phyloP scores from a whole-genome alignment of 2,329 filamentous ascomycete species.

The Stenocarpella maydis region DNA sequence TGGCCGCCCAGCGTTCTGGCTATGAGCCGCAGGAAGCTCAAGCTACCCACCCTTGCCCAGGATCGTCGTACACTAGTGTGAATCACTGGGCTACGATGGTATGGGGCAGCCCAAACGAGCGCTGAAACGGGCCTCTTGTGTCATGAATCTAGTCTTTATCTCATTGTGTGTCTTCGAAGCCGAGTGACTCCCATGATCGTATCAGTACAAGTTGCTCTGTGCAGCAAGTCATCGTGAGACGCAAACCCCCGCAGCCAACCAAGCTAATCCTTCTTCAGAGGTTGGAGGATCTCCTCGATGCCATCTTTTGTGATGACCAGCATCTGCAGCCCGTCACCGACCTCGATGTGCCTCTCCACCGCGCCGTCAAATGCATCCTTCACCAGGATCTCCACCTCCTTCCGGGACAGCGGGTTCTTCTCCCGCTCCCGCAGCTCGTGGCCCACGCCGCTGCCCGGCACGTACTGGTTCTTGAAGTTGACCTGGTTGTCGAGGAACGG shows the following conservation, averaged over 20 bases:
- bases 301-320: conserved; percentile 89
- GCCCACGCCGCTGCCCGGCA: conserved; percentile 84
- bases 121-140: background rate
- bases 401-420: conserved; percentile 73
- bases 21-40: background rate
- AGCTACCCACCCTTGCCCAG: background rate
- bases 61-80: no score
- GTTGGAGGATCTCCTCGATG: conserved; percentile 83
- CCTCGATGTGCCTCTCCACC: conserved; percentile 98
- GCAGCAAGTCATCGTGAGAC: background rate
- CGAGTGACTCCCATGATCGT: conserved; percentile 34
- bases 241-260: conserved; percentile 44
- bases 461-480: conserved; percentile 99
- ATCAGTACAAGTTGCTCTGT: conserved; percentile 44
- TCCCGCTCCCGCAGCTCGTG: conserved; percentile 79
- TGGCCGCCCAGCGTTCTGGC: background rate
- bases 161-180: conserved; percentile 28
- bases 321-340: conserved; percentile 95
- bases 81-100: background rate
- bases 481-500: conserved; percentile 99
- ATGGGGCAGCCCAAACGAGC: background rate
- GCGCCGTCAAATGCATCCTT: conserved; percentile 98
- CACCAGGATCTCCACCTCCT: conserved; percentile 84
- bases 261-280: conserved; percentile 91
- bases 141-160: conserved; percentile 15